phyloP scores from a whole-genome alignment of 2,329 filamentous ascomycete genomes.

The Herpotrichia juniperi region DNA sequence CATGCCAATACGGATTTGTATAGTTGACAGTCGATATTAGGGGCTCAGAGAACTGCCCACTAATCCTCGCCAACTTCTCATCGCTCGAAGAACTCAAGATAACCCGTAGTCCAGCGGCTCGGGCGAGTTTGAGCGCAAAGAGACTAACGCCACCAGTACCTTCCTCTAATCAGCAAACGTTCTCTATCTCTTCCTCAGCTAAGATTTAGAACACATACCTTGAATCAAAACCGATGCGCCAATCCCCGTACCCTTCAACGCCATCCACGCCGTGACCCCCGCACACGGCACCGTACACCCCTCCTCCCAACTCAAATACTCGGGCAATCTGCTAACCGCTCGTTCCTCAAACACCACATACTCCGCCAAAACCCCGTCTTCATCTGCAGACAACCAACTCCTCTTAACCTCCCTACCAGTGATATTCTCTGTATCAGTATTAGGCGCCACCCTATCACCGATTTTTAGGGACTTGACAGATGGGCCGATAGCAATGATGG shows the following conservation, averaged over 20 bases:
- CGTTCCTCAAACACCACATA: slow-evolving; percentile 10
- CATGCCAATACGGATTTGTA: slow-evolving; percentile 47
- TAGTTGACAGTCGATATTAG: slow-evolving; percentile 60
- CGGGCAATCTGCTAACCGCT: slow-evolving; percentile 6
- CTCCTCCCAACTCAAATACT: slow-evolving; percentile 11
- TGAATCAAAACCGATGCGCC: slow-evolving; percentile 9
- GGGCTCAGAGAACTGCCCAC: slow-evolving; percentile 23
- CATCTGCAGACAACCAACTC: not conserved
- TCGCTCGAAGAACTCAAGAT: slow-evolving; percentile 63
- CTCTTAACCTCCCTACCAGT: not conserved
- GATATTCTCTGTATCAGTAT: not conserved
- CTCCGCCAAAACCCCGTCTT: slow-evolving; percentile 7
- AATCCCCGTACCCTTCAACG: slow-evolving; percentile 1
- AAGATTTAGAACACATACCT: slow-evolving; percentile 1
- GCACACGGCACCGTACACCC: slow-evolving; percentile 10
- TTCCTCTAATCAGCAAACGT: not conserved
- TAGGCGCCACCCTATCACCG: slow-evolving; percentile 15
- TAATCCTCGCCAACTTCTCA: slow-evolving; percentile 56
- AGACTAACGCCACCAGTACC: slow-evolving; percentile 46
- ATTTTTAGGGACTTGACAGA: not conserved
- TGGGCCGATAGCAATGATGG: slow-evolving; percentile 1
- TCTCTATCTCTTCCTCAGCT: not conserved
- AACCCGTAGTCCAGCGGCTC: slow-evolving; percentile 29
- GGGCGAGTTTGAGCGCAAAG: slow-evolving; percentile 18
- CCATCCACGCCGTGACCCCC: slow-evolving; percentile 16